Evolutionary conservation across 495 filamentous ascomycete species (phyloP).

Genomic region (Achaetomiella virescens): DNA sequence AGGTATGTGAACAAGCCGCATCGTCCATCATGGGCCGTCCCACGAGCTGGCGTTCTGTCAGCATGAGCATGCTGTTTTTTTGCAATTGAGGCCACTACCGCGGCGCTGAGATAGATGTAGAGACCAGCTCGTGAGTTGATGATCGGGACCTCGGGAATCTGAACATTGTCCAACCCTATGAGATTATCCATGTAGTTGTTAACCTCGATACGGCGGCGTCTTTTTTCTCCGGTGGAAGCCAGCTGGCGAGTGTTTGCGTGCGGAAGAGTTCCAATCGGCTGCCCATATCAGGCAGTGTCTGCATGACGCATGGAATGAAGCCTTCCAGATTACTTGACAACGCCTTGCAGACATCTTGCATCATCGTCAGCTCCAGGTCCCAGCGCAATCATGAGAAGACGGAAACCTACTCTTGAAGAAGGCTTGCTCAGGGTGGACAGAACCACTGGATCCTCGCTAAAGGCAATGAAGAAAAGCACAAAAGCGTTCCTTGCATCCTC

Average conservation of each 20-base stretch:
- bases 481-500: conserved; percentile 49
- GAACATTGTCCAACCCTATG: conserved; percentile 48
- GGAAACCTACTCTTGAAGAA: conserved; percentile 37
- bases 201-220: conserved; percentile 41
- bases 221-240: conserved; percentile 42
- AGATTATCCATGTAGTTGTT: conserved; percentile 49
- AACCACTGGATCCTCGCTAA: conserved; percentile 46
- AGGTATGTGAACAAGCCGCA: conserved; percentile 68
- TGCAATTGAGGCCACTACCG: conserved; percentile 45
- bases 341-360: conserved; percentile 36
- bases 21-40: conserved; percentile 83
- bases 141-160: conserved; percentile 58
- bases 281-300: conserved; percentile 44
- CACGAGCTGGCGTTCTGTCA: conserved; percentile 55
- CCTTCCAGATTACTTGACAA: conserved; percentile 43
- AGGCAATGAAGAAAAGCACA: conserved; percentile 41
- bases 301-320: conserved; percentile 50
- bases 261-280: conserved; percentile 46
- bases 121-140: conserved; percentile 81
- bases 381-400: no score
- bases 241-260: conserved; percentile 41
- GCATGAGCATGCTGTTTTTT: conserved; percentile 2
- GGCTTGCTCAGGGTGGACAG: conserved; percentile 38
- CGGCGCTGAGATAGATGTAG: conserved; percentile 84
- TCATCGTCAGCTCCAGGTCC: conserved; percentile 12